Conservation (phyloP, 306 rosid genomes). For the Prunus davidiana region DNA sequence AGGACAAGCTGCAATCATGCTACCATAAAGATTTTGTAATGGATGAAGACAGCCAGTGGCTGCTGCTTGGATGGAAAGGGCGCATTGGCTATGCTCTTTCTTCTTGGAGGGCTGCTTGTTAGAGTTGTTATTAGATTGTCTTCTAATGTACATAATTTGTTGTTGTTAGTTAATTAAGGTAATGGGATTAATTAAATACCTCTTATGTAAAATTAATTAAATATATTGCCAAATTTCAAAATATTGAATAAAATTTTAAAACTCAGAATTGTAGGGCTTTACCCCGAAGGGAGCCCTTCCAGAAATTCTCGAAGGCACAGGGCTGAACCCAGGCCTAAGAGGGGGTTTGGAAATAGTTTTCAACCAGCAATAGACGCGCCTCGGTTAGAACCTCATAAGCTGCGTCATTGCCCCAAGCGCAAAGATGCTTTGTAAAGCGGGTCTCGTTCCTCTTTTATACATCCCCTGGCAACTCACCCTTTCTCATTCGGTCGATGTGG, state of each 20-base stretch:
- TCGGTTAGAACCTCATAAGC: conserved; percentile 38
- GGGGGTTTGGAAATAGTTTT: conserved; percentile 48
- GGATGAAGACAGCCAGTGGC: conserved; percentile 31
- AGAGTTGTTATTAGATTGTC: too few species aligned
- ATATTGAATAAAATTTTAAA: fast-evolving
- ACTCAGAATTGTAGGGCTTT: conserved; percentile 8
- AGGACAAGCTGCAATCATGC: conserved; percentile 20
- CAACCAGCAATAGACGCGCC: conserved; percentile 49
- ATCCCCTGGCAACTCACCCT: fast-evolving
- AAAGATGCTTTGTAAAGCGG: fast-evolving
- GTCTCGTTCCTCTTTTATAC: fast-evolving
- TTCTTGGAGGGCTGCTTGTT: conserved; percentile 26
- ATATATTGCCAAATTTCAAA: too few species aligned
- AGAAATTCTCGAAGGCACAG: conserved; percentile 36
- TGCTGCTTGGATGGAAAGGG: conserved; percentile 45
- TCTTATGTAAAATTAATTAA: too few species aligned
- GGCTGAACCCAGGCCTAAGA: conserved; percentile 31
- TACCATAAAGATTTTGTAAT: conserved; percentile 38
- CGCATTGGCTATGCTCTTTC: conserved; percentile 36
- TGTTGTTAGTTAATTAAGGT: too few species aligned
- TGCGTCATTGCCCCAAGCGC: conserved; percentile 49
- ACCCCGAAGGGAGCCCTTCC: conserved; percentile 32
- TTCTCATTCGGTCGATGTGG: background rate
- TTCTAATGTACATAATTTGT: too few species aligned
- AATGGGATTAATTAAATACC: too few species aligned